A percentile compares a stretch with the other conserved stretches of the same genome.
phyloP scores from a whole-genome alignment of 345 rosid genomes.

The Citrus mangshanensis region DNA sequence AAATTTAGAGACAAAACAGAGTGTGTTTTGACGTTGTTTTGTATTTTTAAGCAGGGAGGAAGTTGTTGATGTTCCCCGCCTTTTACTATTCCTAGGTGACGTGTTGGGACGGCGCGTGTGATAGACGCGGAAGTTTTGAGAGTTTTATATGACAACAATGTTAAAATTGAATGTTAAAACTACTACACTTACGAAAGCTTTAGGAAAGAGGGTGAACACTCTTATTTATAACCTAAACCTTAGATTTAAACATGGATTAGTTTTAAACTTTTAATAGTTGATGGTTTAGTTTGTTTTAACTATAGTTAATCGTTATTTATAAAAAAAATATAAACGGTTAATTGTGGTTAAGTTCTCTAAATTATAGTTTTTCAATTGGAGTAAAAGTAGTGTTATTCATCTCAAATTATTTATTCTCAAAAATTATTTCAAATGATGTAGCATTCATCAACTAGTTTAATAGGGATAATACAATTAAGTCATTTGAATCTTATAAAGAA shows the following conservation, averaged over 20 bases:
- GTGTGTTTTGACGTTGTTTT: neutral
- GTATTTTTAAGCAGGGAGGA: slow-evolving; percentile 11
- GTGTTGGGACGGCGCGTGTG: slow-evolving; percentile 31
- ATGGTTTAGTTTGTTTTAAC: slow-evolving; percentile 2
- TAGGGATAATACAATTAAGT: too few species aligned
- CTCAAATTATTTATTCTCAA: too few species aligned
- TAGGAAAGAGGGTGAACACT: neutral
- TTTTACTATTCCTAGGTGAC: slow-evolving; percentile 32
- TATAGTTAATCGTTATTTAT: neutral
- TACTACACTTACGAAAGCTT: neutral
- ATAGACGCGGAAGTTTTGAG: neutral
- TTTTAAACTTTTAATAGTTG: neutral
- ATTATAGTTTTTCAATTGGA: too few species aligned
- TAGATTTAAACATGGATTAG: slow-evolving; percentile 6
- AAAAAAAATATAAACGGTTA: too few species aligned
- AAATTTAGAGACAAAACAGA: neutral
- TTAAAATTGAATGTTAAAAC: too few species aligned
- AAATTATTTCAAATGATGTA: too few species aligned
- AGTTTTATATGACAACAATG: neutral
- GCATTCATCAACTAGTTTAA: too few species aligned
- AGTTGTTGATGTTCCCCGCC: slow-evolving; percentile 35
- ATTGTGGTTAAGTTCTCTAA: too few species aligned
- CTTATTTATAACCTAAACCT: slow-evolving; percentile 2
- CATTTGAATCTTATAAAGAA: too few species aligned
- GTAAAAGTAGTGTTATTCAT: too few species aligned